A percentile compares a stretch with the other conserved stretches of the same genome.
phyloP scores from a whole-genome alignment of 2,329 filamentous ascomycete genomes.

The Endoconidiophora laricicola region DNA sequence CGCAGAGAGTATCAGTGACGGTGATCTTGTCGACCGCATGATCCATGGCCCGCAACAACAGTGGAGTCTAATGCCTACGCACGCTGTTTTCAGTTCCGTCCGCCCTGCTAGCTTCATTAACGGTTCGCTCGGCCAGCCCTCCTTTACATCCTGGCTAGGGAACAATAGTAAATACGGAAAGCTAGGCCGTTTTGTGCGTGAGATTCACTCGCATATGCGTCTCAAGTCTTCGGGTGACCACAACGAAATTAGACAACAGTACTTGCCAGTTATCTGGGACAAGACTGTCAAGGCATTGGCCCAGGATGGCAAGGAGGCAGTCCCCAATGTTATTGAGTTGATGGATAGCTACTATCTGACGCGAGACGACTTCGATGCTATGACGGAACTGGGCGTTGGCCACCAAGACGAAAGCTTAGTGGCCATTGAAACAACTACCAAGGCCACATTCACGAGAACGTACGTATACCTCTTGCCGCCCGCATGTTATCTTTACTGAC shows the following conservation, averaged over 20 bases:
- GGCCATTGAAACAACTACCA: constrained; percentile 70
- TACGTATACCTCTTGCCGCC: constrained; percentile 32
- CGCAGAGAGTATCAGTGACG: constrained; percentile 91
- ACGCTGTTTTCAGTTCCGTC: constrained; percentile 91
- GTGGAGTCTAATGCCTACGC: constrained; percentile 94
- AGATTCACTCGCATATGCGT: constrained; percentile 95
- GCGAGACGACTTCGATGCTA: constrained; percentile 83
- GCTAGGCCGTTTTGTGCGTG: constrained; percentile 67
- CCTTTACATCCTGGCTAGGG: constrained; percentile 84
- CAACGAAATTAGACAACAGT: constrained; percentile 87
- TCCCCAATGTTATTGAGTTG: constrained; percentile 70
- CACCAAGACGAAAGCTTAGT: constrained; percentile 60
- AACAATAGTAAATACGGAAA: constrained; percentile 80
- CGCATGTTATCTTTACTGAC: constrained; percentile 5
- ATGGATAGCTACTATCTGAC: constrained; percentile 98
- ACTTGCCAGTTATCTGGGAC: constrained; percentile 76
- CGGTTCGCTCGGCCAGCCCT: constrained; percentile 57
- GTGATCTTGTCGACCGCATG: constrained; percentile 91
- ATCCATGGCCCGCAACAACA: constrained; percentile 97
- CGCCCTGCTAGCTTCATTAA: constrained; percentile 74
- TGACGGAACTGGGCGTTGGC: constrained; percentile 80
- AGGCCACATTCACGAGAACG: constrained; percentile 74
- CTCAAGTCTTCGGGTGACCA: constrained; percentile 78
- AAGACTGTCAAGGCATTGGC: constrained; percentile 60
- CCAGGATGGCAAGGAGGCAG: constrained; percentile 62